Evolutionary conservation across 306 rosid genomes (phyloP).

Genomic region (Hippophae rhamnoides): DNA sequence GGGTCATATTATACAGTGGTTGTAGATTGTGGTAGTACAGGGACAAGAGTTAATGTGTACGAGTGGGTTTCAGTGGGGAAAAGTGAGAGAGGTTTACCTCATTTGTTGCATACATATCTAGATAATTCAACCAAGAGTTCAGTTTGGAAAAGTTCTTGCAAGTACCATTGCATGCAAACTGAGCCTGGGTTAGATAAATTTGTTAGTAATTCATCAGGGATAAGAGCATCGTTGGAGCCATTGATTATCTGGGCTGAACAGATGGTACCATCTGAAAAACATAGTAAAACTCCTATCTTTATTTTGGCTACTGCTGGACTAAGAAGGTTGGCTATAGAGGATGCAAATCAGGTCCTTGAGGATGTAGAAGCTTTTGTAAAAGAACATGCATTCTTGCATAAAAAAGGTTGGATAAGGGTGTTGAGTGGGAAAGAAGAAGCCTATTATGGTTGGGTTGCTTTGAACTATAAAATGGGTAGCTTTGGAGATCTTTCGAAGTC

Average conservation of each 20-base stretch:
- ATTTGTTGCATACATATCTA: conserved; percentile 53
- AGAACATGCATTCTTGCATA: conserved; percentile 34
- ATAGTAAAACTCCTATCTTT: conserved; percentile 42
- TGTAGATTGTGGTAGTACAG: conserved; percentile 79
- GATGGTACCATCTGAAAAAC: conserved; percentile 42
- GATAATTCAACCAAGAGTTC: conserved; percentile 35
- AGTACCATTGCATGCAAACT: conserved; percentile 82
- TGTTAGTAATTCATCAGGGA: conserved; percentile 52
- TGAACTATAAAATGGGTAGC: conserved; percentile 60
- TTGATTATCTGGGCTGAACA: conserved; percentile 59
- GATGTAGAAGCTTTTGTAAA: conserved; percentile 48
- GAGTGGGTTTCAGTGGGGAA: conserved; percentile 35
- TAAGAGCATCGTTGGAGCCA: conserved; percentile 57
- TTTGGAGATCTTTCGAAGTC: conserved; percentile 26
- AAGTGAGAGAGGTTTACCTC: conserved; percentile 31
- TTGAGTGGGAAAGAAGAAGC: conserved; percentile 88
- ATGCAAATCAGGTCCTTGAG: conserved; percentile 35
- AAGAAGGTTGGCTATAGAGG: conserved; percentile 38
- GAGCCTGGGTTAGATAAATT: conserved; percentile 68
- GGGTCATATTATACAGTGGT: conserved; percentile 59
- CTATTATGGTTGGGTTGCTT: conserved; percentile 85
- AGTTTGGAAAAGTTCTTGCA: conserved; percentile 43
- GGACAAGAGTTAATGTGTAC: conserved; percentile 59
- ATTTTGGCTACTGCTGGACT: conserved; percentile 78
- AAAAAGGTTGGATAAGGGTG: conserved; percentile 61